phyloP scores from a whole-genome alignment of 73 alveolate species.

The Paramecium sexaurelia region DNA sequence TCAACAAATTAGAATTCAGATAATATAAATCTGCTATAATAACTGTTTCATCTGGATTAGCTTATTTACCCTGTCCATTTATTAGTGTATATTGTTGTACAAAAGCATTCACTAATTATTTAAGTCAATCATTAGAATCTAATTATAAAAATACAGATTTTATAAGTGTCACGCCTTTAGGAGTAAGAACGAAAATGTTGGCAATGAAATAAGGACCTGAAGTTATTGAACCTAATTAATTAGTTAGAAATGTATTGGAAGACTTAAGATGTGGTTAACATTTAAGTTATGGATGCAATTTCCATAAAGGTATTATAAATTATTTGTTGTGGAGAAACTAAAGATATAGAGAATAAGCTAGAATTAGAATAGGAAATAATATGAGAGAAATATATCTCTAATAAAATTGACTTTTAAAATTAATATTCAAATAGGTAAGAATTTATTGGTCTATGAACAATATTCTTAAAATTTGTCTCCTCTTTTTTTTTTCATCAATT shows the following conservation, averaged over 20 bases:
- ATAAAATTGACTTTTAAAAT: background rate
- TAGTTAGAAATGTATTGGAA: background rate
- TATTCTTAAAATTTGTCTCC: background rate
- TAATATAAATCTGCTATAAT: conserved; percentile 38
- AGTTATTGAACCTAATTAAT: background rate
- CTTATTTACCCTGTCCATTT: conserved; percentile 43
- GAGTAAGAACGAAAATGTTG: background rate
- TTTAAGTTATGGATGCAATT: background rate
- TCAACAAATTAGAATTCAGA: background rate
- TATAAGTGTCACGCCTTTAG: background rate
- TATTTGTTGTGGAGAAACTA: background rate
- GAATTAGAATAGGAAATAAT: background rate
- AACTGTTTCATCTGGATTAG: conserved; percentile 14
- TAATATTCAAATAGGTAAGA: background rate
- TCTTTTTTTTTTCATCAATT: background rate
- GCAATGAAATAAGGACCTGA: background rate
- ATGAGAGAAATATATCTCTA: background rate
- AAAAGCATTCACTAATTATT: background rate
- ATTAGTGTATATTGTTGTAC: background rate
- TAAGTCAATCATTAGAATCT: background rate
- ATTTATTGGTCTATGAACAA: background rate
- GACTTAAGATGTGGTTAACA: background rate
- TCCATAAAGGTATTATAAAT: background rate
- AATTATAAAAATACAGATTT: background rate
- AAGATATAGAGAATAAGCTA: background rate